Percentiles rank a stretch among this genome's conserved stretches.
These are phyloP conservation scores for Boletus insuetus DNA, from an alignment of 768 basidiomycete genomes.

Conservation along the genomic window DNA sequence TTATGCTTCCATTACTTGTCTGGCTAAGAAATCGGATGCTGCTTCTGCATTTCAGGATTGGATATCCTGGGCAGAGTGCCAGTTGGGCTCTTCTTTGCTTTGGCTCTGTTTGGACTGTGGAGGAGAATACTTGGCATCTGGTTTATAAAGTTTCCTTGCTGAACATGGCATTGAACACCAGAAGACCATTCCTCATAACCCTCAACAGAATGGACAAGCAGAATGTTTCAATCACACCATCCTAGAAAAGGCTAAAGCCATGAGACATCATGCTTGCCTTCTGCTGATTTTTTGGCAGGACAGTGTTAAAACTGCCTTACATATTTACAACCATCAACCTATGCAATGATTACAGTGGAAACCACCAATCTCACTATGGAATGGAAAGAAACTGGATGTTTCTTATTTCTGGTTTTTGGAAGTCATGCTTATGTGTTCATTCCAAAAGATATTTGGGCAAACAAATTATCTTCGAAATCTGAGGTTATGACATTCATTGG, in stretches of 20 bases:
- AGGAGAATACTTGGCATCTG: background rate
- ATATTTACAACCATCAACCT: background rate
- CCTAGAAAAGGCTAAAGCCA: background rate
- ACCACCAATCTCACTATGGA: too few species aligned
- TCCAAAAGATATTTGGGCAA: background rate
- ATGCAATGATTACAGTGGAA: background rate
- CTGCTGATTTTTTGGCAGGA: background rate
- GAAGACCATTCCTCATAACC: background rate
- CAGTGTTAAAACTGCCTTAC: background rate
- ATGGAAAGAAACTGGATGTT: too few species aligned
- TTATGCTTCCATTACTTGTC: background rate
- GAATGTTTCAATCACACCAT: background rate
- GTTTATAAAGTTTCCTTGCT: background rate
- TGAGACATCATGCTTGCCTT: background rate
- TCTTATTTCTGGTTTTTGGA: background rate
- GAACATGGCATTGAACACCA: background rate
- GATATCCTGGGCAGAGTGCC: background rate
- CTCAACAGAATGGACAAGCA: background rate
- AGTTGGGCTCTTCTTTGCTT: background rate
- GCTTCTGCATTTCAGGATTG: background rate
- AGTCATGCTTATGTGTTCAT: background rate
- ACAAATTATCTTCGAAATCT: background rate
- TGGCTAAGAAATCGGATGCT: background rate
- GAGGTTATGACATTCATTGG: background rate
- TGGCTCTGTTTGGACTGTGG: background rate